A percentile compares a stretch with the other conserved stretches of the same genome.
phyloP scores from a whole-genome alignment of 2,329 filamentous ascomycete species.

The Colletotrichum truncatum region DNA sequence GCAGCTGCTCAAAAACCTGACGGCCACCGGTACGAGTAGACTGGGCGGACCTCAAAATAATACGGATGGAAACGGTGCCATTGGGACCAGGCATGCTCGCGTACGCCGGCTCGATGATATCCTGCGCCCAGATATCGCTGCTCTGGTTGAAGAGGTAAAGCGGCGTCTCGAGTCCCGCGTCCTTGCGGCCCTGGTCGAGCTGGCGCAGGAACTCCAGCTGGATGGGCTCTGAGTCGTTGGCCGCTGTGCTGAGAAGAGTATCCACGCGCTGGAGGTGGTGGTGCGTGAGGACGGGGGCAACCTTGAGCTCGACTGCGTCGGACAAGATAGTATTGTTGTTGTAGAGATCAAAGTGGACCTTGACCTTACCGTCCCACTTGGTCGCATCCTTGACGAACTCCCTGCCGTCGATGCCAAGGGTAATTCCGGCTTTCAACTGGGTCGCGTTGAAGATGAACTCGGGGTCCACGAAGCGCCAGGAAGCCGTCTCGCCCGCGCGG shows the following conservation, averaged over 20 bases:
- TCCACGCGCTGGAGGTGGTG: slow-evolving; percentile 44
- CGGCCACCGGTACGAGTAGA: slow-evolving; percentile 37
- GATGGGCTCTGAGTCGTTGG: neutral
- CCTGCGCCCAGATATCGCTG: slow-evolving; percentile 48
- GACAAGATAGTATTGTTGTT: slow-evolving; percentile 29
- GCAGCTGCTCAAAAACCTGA: slow-evolving; percentile 43
- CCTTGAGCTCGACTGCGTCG: slow-evolving; percentile 42
- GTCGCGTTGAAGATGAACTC: slow-evolving; percentile 39
- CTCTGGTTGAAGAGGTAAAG: slow-evolving; percentile 35
- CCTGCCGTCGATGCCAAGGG: slow-evolving; percentile 46
- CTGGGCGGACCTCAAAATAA: slow-evolving; percentile 44
- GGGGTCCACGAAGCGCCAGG: slow-evolving; percentile 38
- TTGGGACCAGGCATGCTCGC: slow-evolving; percentile 47
- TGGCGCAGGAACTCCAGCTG: slow-evolving; percentile 33
- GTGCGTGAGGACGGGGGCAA: slow-evolving; percentile 48
- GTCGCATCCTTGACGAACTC: slow-evolving; percentile 35
- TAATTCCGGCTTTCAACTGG: slow-evolving; percentile 40
- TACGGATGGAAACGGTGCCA: slow-evolving; percentile 40
- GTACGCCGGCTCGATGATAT: slow-evolving; percentile 49
- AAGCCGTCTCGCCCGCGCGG: neutral
- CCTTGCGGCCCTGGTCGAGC: slow-evolving; percentile 23
- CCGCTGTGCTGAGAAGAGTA: slow-evolving; percentile 36
- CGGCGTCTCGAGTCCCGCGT: slow-evolving; percentile 31
- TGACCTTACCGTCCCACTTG: slow-evolving; percentile 40
- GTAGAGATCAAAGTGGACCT: slow-evolving; percentile 39